phyloP scores from a whole-genome alignment of 1,139 yeast species.

The Hyphopichia buzzinii region DNA sequence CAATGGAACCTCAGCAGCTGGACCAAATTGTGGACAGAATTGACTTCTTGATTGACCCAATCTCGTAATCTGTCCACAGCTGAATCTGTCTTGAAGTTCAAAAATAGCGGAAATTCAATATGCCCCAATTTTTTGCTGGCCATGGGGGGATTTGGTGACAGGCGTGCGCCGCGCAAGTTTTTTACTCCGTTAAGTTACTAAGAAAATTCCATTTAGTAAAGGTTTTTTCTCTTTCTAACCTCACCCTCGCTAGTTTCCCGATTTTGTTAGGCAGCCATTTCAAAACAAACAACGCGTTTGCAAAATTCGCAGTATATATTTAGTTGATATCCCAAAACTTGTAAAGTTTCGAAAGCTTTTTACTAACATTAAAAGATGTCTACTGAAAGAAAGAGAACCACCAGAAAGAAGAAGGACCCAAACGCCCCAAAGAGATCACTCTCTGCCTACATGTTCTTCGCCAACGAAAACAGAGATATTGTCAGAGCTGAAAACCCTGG shows the following conservation, averaged over 20 bases:
- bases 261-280: not conserved
- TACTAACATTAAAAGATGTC: conserved; percentile 11
- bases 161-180: not conserved
- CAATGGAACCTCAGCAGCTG: no score
- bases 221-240: not conserved
- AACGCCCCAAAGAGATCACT: conserved; percentile 98
- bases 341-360: conserved; percentile 1
- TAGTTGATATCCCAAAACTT: no score
- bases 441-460: conserved; percentile 98
- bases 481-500: conserved; percentile 96
- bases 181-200: not conserved
- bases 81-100: no score
- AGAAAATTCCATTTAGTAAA: not conserved
- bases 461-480: conserved; percentile 93
- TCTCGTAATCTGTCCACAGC: no score
- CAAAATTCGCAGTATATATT: not conserved
- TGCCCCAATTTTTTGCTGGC: not conserved
- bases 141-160: not conserved
- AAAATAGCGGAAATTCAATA: not conserved
- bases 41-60: no score
- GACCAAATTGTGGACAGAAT: no score
- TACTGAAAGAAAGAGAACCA: conserved; percentile 45
- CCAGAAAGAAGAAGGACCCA: conserved; percentile 75
- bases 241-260: not conserved
- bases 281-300: not conserved